Evolutionary conservation across 805 yeast genomes (phyloP).

Genomic region (Ogataea dorogensis): DNA sequence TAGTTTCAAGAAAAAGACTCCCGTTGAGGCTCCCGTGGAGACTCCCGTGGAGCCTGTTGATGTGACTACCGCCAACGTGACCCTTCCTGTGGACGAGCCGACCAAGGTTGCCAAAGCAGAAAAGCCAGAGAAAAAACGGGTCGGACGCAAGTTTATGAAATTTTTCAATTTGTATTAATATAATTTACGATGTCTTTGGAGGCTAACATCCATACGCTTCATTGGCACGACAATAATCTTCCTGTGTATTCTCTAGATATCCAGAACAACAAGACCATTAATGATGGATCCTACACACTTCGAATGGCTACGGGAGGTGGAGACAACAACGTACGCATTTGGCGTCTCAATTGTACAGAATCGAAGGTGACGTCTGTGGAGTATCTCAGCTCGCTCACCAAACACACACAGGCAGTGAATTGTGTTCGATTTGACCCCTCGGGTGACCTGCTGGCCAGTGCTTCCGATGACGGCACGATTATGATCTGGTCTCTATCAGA

Average conservation of each 20-base stretch:
- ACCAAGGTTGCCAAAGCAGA: conserved; percentile 3
- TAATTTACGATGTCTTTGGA: conserved; percentile 19
- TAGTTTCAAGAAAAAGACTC: conserved; percentile 9
- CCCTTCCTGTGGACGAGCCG: conserved; percentile 6
- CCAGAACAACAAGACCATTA: conserved; percentile 42
- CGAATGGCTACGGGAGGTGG: conserved; percentile 92
- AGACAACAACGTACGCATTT: conserved; percentile 76
- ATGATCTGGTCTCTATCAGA: conserved; percentile 72
- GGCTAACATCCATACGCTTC: conserved; percentile 53
- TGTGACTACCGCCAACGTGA: conserved; percentile 5
- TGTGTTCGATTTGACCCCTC: conserved; percentile 75
- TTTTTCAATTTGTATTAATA: conserved; percentile 27
- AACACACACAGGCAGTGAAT: conserved; percentile 94
- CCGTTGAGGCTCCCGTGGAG: neutral
- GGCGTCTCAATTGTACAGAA: conserved; percentile 30
- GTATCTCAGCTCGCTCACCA: conserved; percentile 75
- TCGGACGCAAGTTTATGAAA: conserved; percentile 27
- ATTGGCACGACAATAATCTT: conserved; percentile 73
- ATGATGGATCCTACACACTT: conserved; percentile 20
- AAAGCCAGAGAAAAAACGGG: conserved; percentile 10
- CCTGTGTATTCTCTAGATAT: conserved; percentile 70
- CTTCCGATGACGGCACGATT: conserved; percentile 93
- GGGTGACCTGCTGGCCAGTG: conserved; percentile 77
- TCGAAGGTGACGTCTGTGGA: conserved; percentile 47
- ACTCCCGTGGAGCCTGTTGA: neutral